Percentiles rank a stretch among this genome's conserved stretches.
Evolutionary conservation across 2,329 filamentous ascomycete genomes (phyloP).

Genomic region (Penicillium sp.): DNA sequence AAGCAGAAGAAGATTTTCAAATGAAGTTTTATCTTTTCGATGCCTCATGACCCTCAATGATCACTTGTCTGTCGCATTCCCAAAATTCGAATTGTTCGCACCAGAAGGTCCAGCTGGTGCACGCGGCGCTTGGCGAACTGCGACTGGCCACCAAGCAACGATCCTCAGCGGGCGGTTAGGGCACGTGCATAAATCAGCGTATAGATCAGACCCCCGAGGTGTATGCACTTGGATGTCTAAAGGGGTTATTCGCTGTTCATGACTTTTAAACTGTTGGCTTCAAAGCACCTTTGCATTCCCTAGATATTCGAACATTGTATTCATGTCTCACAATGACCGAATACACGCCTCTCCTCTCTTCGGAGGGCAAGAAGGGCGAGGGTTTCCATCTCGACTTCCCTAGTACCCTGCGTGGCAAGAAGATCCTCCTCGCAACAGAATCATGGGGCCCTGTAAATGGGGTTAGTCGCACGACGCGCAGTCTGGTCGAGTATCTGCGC

Average conservation of each 20-base stretch:
- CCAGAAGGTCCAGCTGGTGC: slow-evolving; percentile 2
- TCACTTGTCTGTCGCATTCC: neutral
- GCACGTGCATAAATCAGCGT: slow-evolving; percentile 14
- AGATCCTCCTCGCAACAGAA: slow-evolving; percentile 66
- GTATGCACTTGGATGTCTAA: neutral
- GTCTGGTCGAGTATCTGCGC: slow-evolving; percentile 65
- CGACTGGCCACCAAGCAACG: slow-evolving; percentile 17
- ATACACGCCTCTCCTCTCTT: slow-evolving; percentile 14
- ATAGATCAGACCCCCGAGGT: neutral
- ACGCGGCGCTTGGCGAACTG: slow-evolving; percentile 10
- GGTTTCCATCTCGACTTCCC: slow-evolving; percentile 36
- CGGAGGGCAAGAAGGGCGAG: slow-evolving; percentile 7
- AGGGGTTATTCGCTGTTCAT: neutral
- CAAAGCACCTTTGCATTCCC: neutral
- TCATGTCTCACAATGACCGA: slow-evolving; percentile 13
- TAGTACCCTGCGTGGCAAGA: slow-evolving; percentile 55
- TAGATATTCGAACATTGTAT: neutral
- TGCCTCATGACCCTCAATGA: neutral
- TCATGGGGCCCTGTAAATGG: slow-evolving; percentile 71
- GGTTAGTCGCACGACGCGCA: slow-evolving; percentile 68
- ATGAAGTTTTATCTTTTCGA: neutral
- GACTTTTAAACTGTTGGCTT: neutral
- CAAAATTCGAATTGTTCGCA: neutral
- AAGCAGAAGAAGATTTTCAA: neutral
- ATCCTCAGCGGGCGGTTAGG: slow-evolving; percentile 13